phyloP scores from a whole-genome alignment of 2,329 filamentous ascomycete genomes.

The Alternaria dauci region DNA sequence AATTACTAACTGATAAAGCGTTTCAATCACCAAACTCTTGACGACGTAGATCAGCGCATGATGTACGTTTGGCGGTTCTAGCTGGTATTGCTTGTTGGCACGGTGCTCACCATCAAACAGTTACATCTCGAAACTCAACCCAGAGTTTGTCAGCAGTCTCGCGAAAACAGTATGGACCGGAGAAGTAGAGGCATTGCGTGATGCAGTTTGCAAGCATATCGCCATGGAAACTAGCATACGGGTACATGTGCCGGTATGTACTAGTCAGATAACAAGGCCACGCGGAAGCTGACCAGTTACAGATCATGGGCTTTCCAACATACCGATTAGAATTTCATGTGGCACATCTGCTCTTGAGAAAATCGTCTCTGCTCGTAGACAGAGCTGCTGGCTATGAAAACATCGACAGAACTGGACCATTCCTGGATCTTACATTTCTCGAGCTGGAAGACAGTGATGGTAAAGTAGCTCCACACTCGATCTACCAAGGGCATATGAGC shows the following conservation, averaged over 20 bases:
- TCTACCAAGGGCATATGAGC: conserved; percentile 9
- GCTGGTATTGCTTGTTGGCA: too few relatives aligned
- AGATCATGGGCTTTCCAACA: conserved; percentile 3
- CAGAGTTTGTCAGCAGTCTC: neutral
- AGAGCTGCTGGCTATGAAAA: too few relatives aligned
- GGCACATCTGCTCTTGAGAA: conserved; percentile 5
- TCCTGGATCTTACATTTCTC: too few relatives aligned
- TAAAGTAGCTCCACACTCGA: neutral
- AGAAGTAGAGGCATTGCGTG: neutral
- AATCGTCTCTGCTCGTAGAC: neutral
- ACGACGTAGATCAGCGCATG: conserved; percentile 13
- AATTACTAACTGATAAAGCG: too few relatives aligned
- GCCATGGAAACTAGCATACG: conserved; percentile 1
- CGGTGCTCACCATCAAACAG: neutral
- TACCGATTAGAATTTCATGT: conserved; percentile 11
- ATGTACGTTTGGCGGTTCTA: conserved; percentile 7
- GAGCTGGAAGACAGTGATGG: neutral
- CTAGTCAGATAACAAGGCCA: neutral
- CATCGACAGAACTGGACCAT: too few relatives aligned
- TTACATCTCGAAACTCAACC: conserved; percentile 8
- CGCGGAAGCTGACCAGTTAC: too few relatives aligned
- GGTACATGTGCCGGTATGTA: conserved; percentile 11
- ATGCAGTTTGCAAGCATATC: conserved; percentile 11
- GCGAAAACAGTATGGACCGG: neutral
- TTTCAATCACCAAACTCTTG: too few relatives aligned